Base-by-base conservation (phyloP, 371 early-diverging fungal species). In the Haplosporangium sp. region DNA sequence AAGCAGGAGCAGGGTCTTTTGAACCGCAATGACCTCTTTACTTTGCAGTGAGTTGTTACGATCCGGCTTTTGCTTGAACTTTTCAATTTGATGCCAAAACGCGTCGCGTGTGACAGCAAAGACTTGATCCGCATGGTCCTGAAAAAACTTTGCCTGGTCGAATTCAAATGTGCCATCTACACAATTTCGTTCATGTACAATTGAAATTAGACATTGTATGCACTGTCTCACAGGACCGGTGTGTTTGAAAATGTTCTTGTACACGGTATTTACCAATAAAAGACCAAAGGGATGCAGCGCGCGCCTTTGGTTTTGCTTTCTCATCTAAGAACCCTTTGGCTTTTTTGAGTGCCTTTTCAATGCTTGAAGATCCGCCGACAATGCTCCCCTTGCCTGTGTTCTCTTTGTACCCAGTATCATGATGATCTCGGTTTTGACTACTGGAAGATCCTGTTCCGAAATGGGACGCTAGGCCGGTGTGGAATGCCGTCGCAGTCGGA, bases 101-200 rank as follows among this genome's bases (percentile, higher is more conserved):
- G 86, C 83, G 57, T 94, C 94, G 66, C 80, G 83, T 20, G 91
- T 83, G 40, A 94, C 94, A 23, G 82, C 81, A 72, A 90, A 92
- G 6, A 94, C 87, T 50, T 87, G 86, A 41, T 88, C 88, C 45
- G 90, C 91, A 83, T 95, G 86, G 20, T 94, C 93, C 73, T 90
- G 90, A 71, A 93, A 93, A 81, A 94, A 93, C 64, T 87, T 86
- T n/a, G 83, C 85, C 68, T 93, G 93, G 59, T 94, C 95, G 65
- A 88, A 85, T 20, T 90, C 89, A 55, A 86, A 90, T 8, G 93
- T 85, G 23, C 84, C 87, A 76, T 92, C 94, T 94, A 68, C 18
- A n/a, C n/a, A n/a, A n/a, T n/a, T n/a, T n/a, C n/a, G n/a, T n/a
- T 29, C 29, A 29, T 1, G 29, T 29, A 29, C 29, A 29, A 29